phyloP scores from a whole-genome alignment of 2,329 filamentous ascomycete species.

The Emericellopsis cladophorae region DNA sequence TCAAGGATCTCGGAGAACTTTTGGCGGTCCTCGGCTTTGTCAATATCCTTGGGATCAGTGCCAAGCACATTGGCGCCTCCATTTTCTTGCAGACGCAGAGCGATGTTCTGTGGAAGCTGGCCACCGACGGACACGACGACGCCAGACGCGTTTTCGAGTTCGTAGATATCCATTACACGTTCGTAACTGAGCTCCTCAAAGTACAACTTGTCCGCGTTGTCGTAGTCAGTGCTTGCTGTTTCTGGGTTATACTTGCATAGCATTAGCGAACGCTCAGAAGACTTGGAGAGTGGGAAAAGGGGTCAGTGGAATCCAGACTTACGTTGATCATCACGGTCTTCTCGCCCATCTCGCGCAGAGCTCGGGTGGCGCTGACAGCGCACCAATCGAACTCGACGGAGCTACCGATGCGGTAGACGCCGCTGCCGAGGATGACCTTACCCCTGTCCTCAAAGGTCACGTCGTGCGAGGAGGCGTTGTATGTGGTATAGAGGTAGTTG shows the following conservation, averaged over 20 bases:
- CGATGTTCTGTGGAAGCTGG: conserved; percentile 95
- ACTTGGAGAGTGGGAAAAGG: not conserved
- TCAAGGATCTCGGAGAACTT: conserved; percentile 98
- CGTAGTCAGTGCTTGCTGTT: conserved; percentile 73
- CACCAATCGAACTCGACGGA: conserved; percentile 99
- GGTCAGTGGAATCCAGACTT: conserved; percentile 15
- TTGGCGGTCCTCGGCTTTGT: conserved; percentile 94
- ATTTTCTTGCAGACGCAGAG: conserved; percentile 80
- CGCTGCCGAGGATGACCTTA: conserved; percentile 77
- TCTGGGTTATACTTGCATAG: conserved; percentile 55
- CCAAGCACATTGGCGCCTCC: conserved; percentile 85
- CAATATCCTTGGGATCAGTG: conserved; percentile 86
- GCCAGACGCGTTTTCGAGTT: conserved; percentile 72
- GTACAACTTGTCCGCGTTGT: conserved; percentile 82
- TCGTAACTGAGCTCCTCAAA: conserved; percentile 97
- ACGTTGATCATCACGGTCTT: conserved; percentile 97
- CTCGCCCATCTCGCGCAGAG: conserved; percentile 75
- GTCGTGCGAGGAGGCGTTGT: conserved; percentile 90
- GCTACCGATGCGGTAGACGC: conserved; percentile 94
- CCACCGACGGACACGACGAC: conserved; percentile 94
- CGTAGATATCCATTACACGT: conserved; percentile 97
- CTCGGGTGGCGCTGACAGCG: conserved; percentile 78
- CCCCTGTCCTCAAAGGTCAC: conserved; percentile 90
- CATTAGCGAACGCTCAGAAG: conserved; percentile 1
- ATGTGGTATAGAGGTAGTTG: conserved; percentile 95